Conservation (phyloP, 495 filamentous ascomycete genomes). For the Penicillium paxilli region DNA sequence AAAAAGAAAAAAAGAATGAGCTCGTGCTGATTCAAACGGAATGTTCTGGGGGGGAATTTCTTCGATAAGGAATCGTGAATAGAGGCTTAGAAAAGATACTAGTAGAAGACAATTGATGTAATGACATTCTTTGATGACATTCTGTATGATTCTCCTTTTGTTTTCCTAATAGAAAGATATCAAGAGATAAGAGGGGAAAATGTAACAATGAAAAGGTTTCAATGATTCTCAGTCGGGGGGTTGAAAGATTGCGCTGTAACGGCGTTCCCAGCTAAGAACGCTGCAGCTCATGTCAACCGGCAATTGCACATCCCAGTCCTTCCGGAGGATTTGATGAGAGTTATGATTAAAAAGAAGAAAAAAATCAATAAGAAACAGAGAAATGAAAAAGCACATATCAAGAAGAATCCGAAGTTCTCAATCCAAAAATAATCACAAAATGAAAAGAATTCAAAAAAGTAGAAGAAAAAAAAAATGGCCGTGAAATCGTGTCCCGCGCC, state of each 20-base stretch:
- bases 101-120: neutral
- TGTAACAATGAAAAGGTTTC: neutral
- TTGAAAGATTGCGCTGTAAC: neutral
- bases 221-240: neutral
- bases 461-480: too few species aligned
- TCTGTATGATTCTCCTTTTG: slow-evolving; percentile 14
- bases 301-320: slow-evolving; percentile 1
- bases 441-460: slow-evolving; percentile 10
- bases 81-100: neutral
- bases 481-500: slow-evolving; percentile 19
- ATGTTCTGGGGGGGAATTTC: too few species aligned
- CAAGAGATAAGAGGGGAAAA: neutral
- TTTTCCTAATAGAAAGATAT: slow-evolving; percentile 3
- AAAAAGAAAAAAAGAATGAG: neutral
- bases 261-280: neutral
- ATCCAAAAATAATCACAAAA: slow-evolving; percentile 14
- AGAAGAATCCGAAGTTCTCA: slow-evolving; percentile 13
- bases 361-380: neutral
- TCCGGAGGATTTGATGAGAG: slow-evolving; percentile 3
- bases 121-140: slow-evolving; percentile 17
- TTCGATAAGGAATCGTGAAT: too few species aligned
- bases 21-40: slow-evolving; percentile 1
- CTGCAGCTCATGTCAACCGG: slow-evolving; percentile 4
- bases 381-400: neutral
- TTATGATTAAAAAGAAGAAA: slow-evolving; percentile 3